Percentiles rank a stretch among this genome's conserved stretches.
Evolutionary conservation across 768 basidiomycete species (phyloP).

Genomic region (Podaxis sp.): DNA sequence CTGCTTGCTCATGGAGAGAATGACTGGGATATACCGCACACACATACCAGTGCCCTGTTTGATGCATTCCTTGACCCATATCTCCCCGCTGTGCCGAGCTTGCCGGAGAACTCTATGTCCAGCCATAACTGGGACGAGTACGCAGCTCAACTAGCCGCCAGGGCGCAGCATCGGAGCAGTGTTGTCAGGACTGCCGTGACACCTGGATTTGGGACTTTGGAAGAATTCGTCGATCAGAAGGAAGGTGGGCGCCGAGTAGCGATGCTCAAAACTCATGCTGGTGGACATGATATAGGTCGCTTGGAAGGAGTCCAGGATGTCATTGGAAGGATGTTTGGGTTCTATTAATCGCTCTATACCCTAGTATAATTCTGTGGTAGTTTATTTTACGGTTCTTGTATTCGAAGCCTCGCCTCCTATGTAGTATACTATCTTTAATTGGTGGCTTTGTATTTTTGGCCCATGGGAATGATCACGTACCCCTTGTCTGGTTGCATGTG

Average conservation of each 20-base stretch:
- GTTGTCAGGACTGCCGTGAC: slow-evolving; percentile 42
- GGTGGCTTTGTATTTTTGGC: background rate
- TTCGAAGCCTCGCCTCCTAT: background rate
- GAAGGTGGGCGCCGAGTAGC: slow-evolving; percentile 42
- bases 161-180: slow-evolving; percentile 31
- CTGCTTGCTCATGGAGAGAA: slow-evolving; percentile 69
- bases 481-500: background rate
- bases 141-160: slow-evolving; percentile 28
- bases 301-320: slow-evolving; percentile 70
- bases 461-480: background rate
- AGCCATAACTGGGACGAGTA: slow-evolving; percentile 39
- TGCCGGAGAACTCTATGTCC: slow-evolving; percentile 32
- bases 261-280: slow-evolving; percentile 52
- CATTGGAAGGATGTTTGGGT: slow-evolving; percentile 40
- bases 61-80: slow-evolving; percentile 57
- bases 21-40: slow-evolving; percentile 69
- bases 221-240: slow-evolving; percentile 26
- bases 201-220: slow-evolving; percentile 39
- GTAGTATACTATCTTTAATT: background rate
- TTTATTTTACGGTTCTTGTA: background rate
- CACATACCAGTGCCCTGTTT: slow-evolving; percentile 68
- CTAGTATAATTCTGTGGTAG: background rate
- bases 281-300: slow-evolving; percentile 56
- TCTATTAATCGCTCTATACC: slow-evolving; percentile 14
- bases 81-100: slow-evolving; percentile 34